Evolutionary conservation across 192 early-diverging fungal genomes (phyloP).

Genomic region (Mortierella hygrophila): DNA sequence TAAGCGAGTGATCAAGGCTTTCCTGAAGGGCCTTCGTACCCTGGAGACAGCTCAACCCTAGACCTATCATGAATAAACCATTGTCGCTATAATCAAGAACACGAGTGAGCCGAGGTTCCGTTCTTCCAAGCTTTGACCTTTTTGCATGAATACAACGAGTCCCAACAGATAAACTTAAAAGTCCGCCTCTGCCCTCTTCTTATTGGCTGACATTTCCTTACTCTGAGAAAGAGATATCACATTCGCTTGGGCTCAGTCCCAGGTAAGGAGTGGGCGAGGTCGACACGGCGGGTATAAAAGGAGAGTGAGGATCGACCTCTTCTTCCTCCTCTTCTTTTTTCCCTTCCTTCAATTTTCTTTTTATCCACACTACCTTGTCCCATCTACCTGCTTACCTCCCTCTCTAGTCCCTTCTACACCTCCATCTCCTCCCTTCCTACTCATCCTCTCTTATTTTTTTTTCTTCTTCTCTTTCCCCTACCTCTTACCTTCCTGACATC

Average conservation of each 20-base stretch:
- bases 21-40: conserved; percentile 49
- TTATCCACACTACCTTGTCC: neutral
- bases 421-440: neutral
- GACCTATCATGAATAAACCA: neutral
- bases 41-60: conserved; percentile 11
- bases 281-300: neutral
- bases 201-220: neutral
- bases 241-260: too few species aligned
- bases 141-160: neutral
- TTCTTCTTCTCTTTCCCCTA: neutral
- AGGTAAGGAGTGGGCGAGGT: neutral
- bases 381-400: neutral
- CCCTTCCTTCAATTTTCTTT: neutral
- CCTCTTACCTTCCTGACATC: neutral
- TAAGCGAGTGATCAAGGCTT: conserved; percentile 70
- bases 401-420: neutral
- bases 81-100: neutral
- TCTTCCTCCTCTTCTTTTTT: neutral
- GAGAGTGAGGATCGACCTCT: neutral
- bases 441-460: neutral
- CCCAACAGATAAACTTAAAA: too few species aligned
- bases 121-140: neutral
- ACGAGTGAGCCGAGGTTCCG: neutral
- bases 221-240: neutral
- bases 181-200: neutral